phyloP scores from a whole-genome alignment of 2,329 filamentous ascomycete genomes.

The Epicoccum sorghinum region DNA sequence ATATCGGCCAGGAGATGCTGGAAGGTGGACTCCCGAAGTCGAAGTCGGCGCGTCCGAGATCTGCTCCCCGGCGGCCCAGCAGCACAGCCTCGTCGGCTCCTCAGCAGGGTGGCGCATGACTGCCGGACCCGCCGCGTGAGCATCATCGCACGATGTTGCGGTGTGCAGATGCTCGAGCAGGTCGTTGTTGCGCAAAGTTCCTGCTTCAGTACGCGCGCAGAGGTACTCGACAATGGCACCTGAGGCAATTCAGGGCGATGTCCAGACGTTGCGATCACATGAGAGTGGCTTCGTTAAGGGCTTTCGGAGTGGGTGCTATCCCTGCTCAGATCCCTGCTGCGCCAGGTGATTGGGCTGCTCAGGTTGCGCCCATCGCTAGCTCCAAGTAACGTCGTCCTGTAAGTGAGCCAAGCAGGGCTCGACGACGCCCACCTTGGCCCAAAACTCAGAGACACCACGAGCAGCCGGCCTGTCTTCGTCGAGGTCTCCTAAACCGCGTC shows the following conservation, averaged over 20 bases:
- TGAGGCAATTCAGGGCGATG: slow-evolving; percentile 21
- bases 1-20: slow-evolving; percentile 23
- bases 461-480: slow-evolving; percentile 9
- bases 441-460: slow-evolving; percentile 30
- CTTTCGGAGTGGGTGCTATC: slow-evolving; percentile 28
- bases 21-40: slow-evolving; percentile 12
- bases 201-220: slow-evolving; percentile 46
- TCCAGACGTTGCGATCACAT: slow-evolving; percentile 43
- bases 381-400: slow-evolving; percentile 48
- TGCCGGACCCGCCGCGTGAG: slow-evolving; percentile 15
- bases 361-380: slow-evolving; percentile 45
- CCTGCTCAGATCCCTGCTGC: slow-evolving; percentile 40
- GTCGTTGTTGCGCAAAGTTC: slow-evolving; percentile 12
- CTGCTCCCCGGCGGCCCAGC: slow-evolving; percentile 20
- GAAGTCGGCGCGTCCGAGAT: slow-evolving; percentile 37
- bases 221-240: slow-evolving; percentile 39
- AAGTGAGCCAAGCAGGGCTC: slow-evolving; percentile 42
- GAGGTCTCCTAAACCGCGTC: slow-evolving; percentile 25
- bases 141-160: slow-evolving; percentile 13
- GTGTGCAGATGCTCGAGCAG: slow-evolving; percentile 22
- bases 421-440: slow-evolving; percentile 38
- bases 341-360: slow-evolving; percentile 42
- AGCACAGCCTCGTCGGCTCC: slow-evolving; percentile 34
- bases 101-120: slow-evolving; percentile 25
- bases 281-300: slow-evolving; percentile 25